These are phyloP conservation scores for Taphrina confusa DNA, from an alignment of 1,139 yeast genomes.

Conservation along the genomic window DNA sequence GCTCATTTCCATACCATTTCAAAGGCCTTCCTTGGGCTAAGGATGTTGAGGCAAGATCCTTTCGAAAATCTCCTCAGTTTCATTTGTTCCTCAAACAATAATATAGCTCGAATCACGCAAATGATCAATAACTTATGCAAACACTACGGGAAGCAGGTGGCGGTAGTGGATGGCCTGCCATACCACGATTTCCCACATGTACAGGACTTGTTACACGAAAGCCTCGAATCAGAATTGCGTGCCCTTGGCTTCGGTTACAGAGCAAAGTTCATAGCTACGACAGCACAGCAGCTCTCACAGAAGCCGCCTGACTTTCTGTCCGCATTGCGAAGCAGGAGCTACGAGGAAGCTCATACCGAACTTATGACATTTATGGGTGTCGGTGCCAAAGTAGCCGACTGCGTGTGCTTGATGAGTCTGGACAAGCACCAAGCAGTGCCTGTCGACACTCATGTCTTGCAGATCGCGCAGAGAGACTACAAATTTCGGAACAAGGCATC, in stretches of 20 bases:
- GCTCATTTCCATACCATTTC: slow-evolving; percentile 49
- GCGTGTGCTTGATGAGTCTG: slow-evolving; percentile 51
- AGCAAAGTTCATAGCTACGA: slow-evolving; percentile 79
- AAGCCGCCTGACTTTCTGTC: slow-evolving; percentile 43
- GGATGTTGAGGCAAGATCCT: slow-evolving; percentile 89
- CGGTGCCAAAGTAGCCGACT: slow-evolving; percentile 98
- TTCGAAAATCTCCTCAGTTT: slow-evolving; percentile 92
- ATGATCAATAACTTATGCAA: slow-evolving; percentile 78
- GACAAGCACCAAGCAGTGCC: slow-evolving; percentile 67
- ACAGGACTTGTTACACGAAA: slow-evolving; percentile 50
- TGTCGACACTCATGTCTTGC: slow-evolving; percentile 81
- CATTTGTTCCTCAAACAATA: slow-evolving; percentile 94
- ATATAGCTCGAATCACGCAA: slow-evolving; percentile 86
- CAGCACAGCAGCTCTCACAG: slow-evolving; percentile 58
- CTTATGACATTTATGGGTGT: slow-evolving; percentile 77
- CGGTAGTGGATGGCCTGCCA: slow-evolving; percentile 56
- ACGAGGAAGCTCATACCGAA: slow-evolving; percentile 63
- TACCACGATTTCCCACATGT: slow-evolving; percentile 80
- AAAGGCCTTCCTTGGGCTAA: slow-evolving; percentile 62
- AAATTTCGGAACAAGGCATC: slow-evolving; percentile 52
- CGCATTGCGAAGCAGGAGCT: slow-evolving; percentile 52
- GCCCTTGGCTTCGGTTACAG: slow-evolving; percentile 84
- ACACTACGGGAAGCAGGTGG: slow-evolving; percentile 68
- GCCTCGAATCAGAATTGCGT: slow-evolving; percentile 53
- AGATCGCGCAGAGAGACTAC: slow-evolving; percentile 83